Evolutionary conservation across 805 yeast genomes (phyloP), one percentile per base, ranked within the genome.

Genomic region (Kodamaea hsintzibuensis): DNA sequence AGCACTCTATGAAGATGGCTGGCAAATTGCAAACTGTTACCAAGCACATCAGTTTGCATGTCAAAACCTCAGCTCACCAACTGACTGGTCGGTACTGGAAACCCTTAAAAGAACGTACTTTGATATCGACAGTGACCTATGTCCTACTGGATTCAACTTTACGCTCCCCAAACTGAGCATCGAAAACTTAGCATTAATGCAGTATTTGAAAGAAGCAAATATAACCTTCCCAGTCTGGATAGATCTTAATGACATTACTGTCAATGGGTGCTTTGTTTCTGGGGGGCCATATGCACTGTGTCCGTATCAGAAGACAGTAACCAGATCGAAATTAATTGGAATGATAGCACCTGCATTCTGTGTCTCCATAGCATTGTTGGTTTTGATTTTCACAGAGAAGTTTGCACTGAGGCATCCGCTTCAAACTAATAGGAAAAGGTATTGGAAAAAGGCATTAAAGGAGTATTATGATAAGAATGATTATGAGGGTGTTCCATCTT

Each of bases 401-500:
- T 54, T 69, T 33, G 67, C 85, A 51, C 77, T 86, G 57, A 69
- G 73, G 38, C 80, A 84, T 7, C 96, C 97, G 1, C 80, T 91
- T 17, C 89, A 84, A 59, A 82, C 81, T 52, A 88, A 86, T 63
- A 77, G 89, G 59, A 84, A 80, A 55, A 77, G 84, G 55, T 85
- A 73, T 52, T 76, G 80, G 80, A 74, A 93, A 86, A 82, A 80
- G 60, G 79, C 76, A 50, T 64, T 85, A 7, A 68, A 81, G 37
- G 82, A 82, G 49, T 82, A 82, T 58, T 78, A 78, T 54, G 74
- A 84, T 33, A 82, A 82, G 57, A 71, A 82, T 48, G 95, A 88
- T 55, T 84, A 82, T 60, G 97, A 92, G 67, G 97, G 97, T 3
- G 93, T 90, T 7, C 97, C 98, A 10, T 82, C 91, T 2, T 91